phyloP scores from a whole-genome alignment of 2,329 filamentous ascomycete species.

The Hymenotorrendiella dingleyae region DNA sequence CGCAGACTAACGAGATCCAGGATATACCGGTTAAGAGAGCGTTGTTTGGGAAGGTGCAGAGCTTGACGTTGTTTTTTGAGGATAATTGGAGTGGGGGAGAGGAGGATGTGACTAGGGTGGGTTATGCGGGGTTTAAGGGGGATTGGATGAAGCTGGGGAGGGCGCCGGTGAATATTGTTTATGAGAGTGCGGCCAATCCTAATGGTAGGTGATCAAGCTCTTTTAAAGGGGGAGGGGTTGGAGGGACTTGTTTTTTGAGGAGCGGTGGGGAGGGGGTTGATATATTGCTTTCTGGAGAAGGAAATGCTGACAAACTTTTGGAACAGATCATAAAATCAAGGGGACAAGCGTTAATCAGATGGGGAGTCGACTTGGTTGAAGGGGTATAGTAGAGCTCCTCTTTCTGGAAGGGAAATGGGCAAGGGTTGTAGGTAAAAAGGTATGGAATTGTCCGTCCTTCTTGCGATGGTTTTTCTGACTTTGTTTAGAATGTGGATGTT shows the following conservation, averaged over 20 bases:
- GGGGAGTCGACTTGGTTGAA: conserved; percentile 46
- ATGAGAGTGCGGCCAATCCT: conserved; percentile 91
- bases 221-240: too few species aligned
- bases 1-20: conserved; percentile 74
- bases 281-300: too few species aligned
- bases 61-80: conserved; percentile 78
- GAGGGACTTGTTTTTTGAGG: too few species aligned
- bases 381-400: too few species aligned
- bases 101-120: conserved; percentile 68
- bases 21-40: conserved; percentile 86
- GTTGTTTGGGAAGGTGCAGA: conserved; percentile 79
- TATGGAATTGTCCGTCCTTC: too few species aligned
- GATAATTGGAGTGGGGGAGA: conserved; percentile 81
- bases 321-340: conserved; percentile 73
- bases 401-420: too few species aligned
- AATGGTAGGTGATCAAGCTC: too few species aligned
- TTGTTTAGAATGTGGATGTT: too few species aligned
- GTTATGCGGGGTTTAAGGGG: conserved; percentile 87
- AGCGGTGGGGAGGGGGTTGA: too few species aligned
- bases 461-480: too few species aligned
- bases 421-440: too few species aligned
- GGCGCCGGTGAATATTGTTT: conserved; percentile 79
- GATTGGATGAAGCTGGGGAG: conserved; percentile 84
- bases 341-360: conserved; percentile 49
- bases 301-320: too few species aligned